Evolutionary conservation across 1,284 basidiomycete species (phyloP).

Genomic region (Cryptococcus sp.): DNA sequence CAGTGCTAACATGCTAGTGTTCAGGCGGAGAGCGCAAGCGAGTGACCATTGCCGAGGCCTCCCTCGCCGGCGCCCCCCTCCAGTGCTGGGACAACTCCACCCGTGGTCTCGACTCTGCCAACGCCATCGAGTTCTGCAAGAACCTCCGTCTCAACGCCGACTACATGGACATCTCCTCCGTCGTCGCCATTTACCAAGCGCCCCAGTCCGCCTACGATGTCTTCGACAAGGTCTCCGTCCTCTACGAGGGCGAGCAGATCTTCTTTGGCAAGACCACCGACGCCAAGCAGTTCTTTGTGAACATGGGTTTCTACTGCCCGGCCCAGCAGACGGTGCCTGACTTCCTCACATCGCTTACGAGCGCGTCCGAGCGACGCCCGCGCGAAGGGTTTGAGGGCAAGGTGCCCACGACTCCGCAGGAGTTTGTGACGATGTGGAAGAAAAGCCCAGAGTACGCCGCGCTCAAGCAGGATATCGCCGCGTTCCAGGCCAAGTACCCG

Average conservation of each 20-base stretch:
- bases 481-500: slow-evolving; percentile 46
- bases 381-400: slow-evolving; percentile 53
- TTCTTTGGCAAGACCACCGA: slow-evolving; percentile 71
- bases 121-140: slow-evolving; percentile 58
- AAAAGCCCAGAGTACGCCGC: slow-evolving; percentile 37
- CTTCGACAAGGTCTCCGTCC: slow-evolving; percentile 69
- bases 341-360: slow-evolving; percentile 61
- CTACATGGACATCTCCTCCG: slow-evolving; percentile 42
- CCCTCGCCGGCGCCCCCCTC: slow-evolving; percentile 40
- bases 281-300: slow-evolving; percentile 73
- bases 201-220: slow-evolving; percentile 53
- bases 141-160: slow-evolving; percentile 53
- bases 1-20: background rate
- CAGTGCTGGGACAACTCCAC: slow-evolving; percentile 54
- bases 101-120: slow-evolving; percentile 58
- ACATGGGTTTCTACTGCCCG: slow-evolving; percentile 65
- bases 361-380: slow-evolving; percentile 57
- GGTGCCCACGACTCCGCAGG: slow-evolving; percentile 61
- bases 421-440: slow-evolving; percentile 54
- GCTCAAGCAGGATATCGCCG: slow-evolving; percentile 45
- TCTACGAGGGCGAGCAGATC: slow-evolving; percentile 76
- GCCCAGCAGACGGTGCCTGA: slow-evolving; percentile 52
- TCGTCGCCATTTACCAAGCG: slow-evolving; percentile 53
- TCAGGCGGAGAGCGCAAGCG: slow-evolving; percentile 52
- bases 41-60: slow-evolving; percentile 50